Percentiles rank a stretch among this genome's conserved stretches.
Evolutionary conservation across 768 basidiomycete genomes (phyloP).

Genomic region (Serendipita indica): DNA sequence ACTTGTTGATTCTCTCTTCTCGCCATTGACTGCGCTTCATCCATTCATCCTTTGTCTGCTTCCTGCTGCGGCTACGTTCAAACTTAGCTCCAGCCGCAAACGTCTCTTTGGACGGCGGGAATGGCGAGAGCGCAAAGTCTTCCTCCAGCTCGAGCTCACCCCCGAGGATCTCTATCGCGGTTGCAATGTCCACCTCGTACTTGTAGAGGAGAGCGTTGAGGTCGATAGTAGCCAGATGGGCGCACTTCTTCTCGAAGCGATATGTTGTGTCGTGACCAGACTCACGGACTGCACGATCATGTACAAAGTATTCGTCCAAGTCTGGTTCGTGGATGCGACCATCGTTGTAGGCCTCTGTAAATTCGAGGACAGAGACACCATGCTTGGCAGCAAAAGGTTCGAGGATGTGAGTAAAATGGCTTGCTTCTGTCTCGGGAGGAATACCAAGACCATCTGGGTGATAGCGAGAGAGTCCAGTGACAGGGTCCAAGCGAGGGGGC

Average conservation of each 20-base stretch:
- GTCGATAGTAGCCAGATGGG: constrained; percentile 92
- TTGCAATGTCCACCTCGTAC: constrained; percentile 98
- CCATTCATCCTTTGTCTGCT: constrained; percentile 81
- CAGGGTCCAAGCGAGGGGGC: constrained; percentile 84
- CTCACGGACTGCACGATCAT: constrained; percentile 92
- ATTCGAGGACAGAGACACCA: constrained; percentile 86
- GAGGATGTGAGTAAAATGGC: constrained; percentile 94
- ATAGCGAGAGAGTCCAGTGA: constrained; percentile 87
- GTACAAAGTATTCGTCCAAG: constrained; percentile 94
- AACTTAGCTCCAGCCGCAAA: constrained; percentile 35
- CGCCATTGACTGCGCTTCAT: constrained; percentile 77
- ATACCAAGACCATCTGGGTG: constrained; percentile 90
- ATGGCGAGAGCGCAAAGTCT: constrained; percentile 80
- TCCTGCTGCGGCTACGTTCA: constrained; percentile 41
- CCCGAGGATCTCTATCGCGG: constrained; percentile 91
- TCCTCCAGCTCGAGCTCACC: constrained; percentile 86
- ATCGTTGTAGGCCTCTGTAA: constrained; percentile 90
- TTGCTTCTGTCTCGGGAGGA: constrained; percentile 96
- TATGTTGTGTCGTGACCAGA: constrained; percentile 95
- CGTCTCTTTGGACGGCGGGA: constrained; percentile 60
- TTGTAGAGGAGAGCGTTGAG: constrained; percentile 93
- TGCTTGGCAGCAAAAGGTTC: constrained; percentile 89
- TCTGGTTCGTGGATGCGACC: constrained; percentile 68
- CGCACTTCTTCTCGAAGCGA: constrained; percentile 89
- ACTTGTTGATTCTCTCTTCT: constrained; percentile 72